Evolutionary conservation across 2,329 filamentous ascomycete genomes (phyloP), one percentile per base, ranked within the genome.

Genomic region (Thielaviopsis ethacetica): DNA sequence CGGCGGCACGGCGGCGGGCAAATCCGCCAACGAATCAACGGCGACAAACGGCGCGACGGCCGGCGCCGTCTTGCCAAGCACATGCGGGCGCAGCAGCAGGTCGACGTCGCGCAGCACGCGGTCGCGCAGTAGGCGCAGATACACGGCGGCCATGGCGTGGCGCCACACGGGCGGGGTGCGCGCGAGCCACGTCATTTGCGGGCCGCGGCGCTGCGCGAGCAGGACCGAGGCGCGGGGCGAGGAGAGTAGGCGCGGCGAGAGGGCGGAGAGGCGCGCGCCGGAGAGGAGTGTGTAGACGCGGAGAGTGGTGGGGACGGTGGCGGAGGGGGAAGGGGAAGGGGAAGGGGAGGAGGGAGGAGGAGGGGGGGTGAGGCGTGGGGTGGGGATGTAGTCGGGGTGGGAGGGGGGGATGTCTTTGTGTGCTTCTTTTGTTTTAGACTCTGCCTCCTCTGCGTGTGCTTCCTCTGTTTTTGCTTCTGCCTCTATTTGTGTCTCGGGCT

Each of bases 131-230:
- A 76, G 68, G 5, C 72, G 67, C 3, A 83, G 68, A 0, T 85
- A 65, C 26, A 78, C 70, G 0, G 70, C 67, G 38, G 75, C 71
- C 80, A 85, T 85, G 63, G 83, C 79, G 5, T 69, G 49, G 30
- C 80, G 75, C 75, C 75, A 81, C 24, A 71, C 67, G 9, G 69
- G 67, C 2, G 27, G 51, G 9, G 61, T 62, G 59, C 30, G 52
- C 15, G 49, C 24, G 12, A 61, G 34, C 59, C 59, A 61, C 2
- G 56, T 1, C 15, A 53, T 34, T 44, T 61, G 56, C 22, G 55
- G 58, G 7, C 34, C 27, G 27, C 58, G 57, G 22, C 57, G 57
- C 5, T 34, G 19, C 7, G 58, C 55, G 22, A 61, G 51, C 19
- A 60, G 41, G n/a, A 56, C 30, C 24, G 57, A 58, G 55, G 24